Base-by-base conservation (phyloP, 2,329 filamentous ascomycete genomes). In the Colletotrichum truncatum region DNA sequence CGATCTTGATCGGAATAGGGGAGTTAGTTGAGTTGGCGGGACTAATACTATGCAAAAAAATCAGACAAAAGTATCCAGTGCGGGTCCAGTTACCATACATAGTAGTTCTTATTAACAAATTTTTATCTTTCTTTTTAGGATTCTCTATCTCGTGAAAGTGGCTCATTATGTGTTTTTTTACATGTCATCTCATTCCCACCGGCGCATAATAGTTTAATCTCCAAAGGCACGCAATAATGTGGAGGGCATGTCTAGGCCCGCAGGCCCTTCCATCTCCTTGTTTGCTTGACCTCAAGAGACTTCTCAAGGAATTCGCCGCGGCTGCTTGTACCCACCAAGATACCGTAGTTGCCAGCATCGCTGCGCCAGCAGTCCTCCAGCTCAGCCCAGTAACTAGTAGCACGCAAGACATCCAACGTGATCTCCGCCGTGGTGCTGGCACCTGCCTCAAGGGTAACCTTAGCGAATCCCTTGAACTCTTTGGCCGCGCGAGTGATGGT, bases 401-500 rank as follows among this genome's bases (percentile, higher is more conserved):
- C 78, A 28, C 71, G 71, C 56, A 77, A 73, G 32, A 71, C 64
- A 56, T 79, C 75, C 11, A 81, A 28, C 21, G 55, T 62, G 4
- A 80, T 71, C 26, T 70, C 64, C 2, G 74, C 75, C 3, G 67
- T 69, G 36, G 71, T 72, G 53, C 72, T 76, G 49, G 78, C 75
- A 2, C 78, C 77, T 0, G 77, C 70, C 34, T 77, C 70, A 11
- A 83, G 68, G 23, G 74, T 70, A 9, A 81, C 77, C 63, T 83
- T 83, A 18, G 75, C 68, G 60, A 84, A 84, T 4, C 78, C 80
- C 52, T 81, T 80, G 18, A 83, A 70, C 64, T 82, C 80, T 69
- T 80, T 81, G 26, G 68, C 67, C 6, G 81, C 78, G 9, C 81
- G 76, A 0, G 72, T 76, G 25, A 74, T 70, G 9, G 68, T 61